phyloP scores from a whole-genome alignment of 371 early-diverging fungal species.

The Mucor sp. region DNA sequence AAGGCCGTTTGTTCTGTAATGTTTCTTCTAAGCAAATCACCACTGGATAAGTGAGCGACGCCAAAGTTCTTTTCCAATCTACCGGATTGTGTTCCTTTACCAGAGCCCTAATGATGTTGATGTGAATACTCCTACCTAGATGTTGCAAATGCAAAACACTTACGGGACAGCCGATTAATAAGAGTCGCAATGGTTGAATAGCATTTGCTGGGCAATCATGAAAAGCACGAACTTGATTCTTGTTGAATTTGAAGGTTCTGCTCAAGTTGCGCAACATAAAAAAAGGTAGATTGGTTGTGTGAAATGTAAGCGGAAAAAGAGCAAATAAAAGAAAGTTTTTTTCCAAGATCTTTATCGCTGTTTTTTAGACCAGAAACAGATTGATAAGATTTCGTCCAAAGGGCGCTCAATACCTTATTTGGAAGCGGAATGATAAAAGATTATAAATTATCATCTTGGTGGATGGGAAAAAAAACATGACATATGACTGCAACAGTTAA shows the following conservation, averaged over 20 bases:
- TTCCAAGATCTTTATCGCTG: not conserved
- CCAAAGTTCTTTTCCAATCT: conserved; percentile 73
- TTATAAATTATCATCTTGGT: not conserved
- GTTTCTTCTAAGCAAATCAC: conserved; percentile 81
- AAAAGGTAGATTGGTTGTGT: not conserved
- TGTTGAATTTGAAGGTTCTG: not conserved
- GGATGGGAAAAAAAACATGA: not conserved
- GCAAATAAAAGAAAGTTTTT: not conserved
- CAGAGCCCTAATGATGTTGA: conserved; percentile 63
- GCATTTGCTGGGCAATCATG: conserved; percentile 46
- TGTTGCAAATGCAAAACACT: conserved; percentile 10
- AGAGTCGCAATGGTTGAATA: conserved; percentile 54
- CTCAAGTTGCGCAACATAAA: conserved; percentile 9
- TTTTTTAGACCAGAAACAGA: not conserved
- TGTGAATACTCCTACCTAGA: not conserved
- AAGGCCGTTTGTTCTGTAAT: conserved; percentile 69
- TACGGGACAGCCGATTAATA: conserved; percentile 68
- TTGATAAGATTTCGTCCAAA: not conserved
- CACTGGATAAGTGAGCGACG: conserved; percentile 74
- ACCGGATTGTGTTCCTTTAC: conserved; percentile 89
- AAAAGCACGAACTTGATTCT: conserved; percentile 19
- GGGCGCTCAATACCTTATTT: not conserved
- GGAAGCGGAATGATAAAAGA: not conserved
- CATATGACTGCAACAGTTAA: not conserved
- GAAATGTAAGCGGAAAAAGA: not conserved